These are phyloP conservation scores for Lactifluus pinguis DNA, from an alignment of 768 basidiomycete genomes.

Conservation along the genomic window DNA sequence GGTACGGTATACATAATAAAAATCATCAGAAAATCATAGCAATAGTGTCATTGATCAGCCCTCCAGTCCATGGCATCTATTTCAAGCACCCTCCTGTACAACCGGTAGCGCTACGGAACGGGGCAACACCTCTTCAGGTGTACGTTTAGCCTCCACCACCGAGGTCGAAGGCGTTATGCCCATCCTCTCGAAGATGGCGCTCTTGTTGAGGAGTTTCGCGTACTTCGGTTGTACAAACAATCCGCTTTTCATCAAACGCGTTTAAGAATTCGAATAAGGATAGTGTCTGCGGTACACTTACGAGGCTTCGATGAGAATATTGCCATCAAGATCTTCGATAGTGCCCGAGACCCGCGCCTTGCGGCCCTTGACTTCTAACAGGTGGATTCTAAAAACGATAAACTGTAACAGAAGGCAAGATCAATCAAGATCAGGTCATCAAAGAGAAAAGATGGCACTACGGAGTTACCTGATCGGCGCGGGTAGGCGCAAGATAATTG, in stretches of 20 bases:
- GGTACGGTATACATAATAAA: not conserved
- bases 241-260: conserved; percentile 39
- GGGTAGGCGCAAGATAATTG: conserved; percentile 80
- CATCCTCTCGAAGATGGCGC: conserved; percentile 51
- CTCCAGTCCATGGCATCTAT: not conserved
- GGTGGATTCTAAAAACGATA: conserved; percentile 64
- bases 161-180: conserved; percentile 39
- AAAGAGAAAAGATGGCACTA: conserved; percentile 21
- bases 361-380: conserved; percentile 64
- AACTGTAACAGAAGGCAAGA: conserved; percentile 41
- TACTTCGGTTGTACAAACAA: conserved; percentile 87
- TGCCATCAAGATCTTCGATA: conserved; percentile 78
- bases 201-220: conserved; percentile 62
- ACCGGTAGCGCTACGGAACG: not conserved
- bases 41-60: not conserved
- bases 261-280: not conserved
- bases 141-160: conserved; percentile 10
- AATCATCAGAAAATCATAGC: not conserved
- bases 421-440: not conserved
- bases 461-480: conserved; percentile 67
- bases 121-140: conserved; percentile 1
- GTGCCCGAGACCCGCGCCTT: conserved; percentile 63
- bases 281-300: conserved; percentile 30
- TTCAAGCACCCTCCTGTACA: not conserved
- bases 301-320: conserved; percentile 73